Base-by-base conservation (phyloP, 352 stramenopile species). In the Phytopythium aichiense region DNA sequence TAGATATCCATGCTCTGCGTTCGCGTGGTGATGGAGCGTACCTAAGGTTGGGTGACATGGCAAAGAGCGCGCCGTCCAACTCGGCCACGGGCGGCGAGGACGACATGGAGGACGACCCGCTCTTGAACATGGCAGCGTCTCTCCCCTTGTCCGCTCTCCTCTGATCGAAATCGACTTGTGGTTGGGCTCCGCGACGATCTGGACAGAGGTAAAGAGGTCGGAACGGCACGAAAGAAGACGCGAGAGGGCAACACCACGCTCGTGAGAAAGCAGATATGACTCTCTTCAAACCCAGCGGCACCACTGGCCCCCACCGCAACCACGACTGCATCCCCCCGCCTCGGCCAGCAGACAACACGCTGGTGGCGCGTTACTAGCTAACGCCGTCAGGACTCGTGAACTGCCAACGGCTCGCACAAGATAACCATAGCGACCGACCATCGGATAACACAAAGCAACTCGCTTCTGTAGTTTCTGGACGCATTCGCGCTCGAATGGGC, bases 61-160 rank as follows among this genome's bases (percentile, higher is more conserved):
- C 25, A 25, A 60, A 38, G 16, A 60, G 9, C 60, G 53, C 50
- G 65, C 59, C 25, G 33, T 43, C 38, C 3, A 43, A 43, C 7
- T 40, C 20, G 57, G 48, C 50, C 55, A 64, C 25, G 0, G 33
- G 56, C 16, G 43, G 22, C 20, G 56, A 60, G 4, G 55, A 52
- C 7, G 9, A 25, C 25, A 18, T 15, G 8, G 37, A 45, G 5
- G 50, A 56, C 13, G 51, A 25, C 9, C 28, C 31, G 33, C 20
- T 57, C 51, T 57, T 57, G 37, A 46, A 46, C 51, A 57, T 57
- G 51, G 20, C 51, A 23, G 18, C 20, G 31, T 5, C 31, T 13
- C 20, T 9, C 33, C 7, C 7, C 33, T 38, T 12, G 7, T 38
- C 11, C 33, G 13, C 20, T 20, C 9, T 42, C 16, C 48, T 28